phyloP scores from a whole-genome alignment of 306 rosid genomes.

The Sicyos edulis region DNA sequence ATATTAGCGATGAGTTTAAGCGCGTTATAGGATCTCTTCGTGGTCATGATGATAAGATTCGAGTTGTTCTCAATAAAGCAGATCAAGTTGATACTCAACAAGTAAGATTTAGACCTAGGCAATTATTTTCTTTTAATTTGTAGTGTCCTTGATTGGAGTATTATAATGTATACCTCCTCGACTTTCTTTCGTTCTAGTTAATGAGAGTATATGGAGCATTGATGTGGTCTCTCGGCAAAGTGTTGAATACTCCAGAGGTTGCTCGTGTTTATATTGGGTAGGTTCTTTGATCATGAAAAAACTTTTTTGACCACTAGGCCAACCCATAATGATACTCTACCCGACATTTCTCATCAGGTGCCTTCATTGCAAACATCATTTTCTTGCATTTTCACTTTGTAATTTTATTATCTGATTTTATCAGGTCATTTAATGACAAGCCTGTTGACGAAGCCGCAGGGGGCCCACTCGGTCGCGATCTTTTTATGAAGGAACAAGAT shows the following conservation, averaged over 20 bases:
- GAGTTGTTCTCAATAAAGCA: constrained; percentile 89
- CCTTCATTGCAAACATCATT: background rate
- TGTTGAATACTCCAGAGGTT: constrained; percentile 84
- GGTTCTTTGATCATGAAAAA: constrained; percentile 17
- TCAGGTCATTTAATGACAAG: constrained; percentile 80
- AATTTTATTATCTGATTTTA: constrained; percentile 14
- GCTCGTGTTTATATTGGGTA: constrained; percentile 86
- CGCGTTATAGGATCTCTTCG: constrained; percentile 74
- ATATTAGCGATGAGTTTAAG: constrained; percentile 86
- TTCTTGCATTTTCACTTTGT: constrained; percentile 1
- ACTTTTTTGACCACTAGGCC: no score
- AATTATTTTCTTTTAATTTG: background rate
- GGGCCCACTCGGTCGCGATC: constrained; percentile 66
- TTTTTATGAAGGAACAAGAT: constrained; percentile 80
- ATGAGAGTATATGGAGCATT: constrained; percentile 99
- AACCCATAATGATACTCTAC: background rate
- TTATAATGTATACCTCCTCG: constrained; percentile 2
- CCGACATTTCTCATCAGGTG: background rate
- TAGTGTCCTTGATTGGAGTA: background rate
- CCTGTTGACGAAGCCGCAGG: constrained; percentile 43
- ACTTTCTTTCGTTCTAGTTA: constrained; percentile 35
- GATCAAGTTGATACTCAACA: constrained; percentile 98
- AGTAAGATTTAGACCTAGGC: constrained; percentile 34
- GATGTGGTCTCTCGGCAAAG: constrained; percentile 97
- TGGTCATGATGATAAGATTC: constrained; percentile 92